A percentile compares a stretch with the other conserved stretches of the same genome.
These are phyloP conservation scores for Leccinum subtestaceum DNA, from an alignment of 768 basidiomycete genomes.

Conservation along the genomic window DNA sequence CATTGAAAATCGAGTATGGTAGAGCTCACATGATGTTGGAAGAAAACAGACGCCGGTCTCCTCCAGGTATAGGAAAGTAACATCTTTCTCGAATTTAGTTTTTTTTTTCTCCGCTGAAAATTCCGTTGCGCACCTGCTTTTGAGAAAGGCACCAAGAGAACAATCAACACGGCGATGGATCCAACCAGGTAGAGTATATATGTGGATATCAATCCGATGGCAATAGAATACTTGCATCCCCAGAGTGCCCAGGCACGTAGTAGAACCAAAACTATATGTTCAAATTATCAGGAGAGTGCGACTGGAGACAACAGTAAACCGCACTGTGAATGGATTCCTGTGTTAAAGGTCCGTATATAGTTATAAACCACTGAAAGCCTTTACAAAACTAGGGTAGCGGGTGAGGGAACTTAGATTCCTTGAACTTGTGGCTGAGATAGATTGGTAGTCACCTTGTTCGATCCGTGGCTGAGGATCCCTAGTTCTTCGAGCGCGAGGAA, in stretches of 20 bases:
- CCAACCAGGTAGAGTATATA: constrained; percentile 10
- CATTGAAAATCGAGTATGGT: background rate
- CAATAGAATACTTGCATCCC: constrained; percentile 7
- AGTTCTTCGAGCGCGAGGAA: constrained; percentile 11
- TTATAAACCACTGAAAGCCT: background rate
- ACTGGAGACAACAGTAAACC: background rate
- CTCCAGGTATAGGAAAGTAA: background rate
- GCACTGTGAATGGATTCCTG: constrained; percentile 15
- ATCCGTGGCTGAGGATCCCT: constrained; percentile 6
- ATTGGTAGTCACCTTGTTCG: background rate
- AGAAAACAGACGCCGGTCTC: background rate
- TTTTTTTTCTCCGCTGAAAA: background rate
- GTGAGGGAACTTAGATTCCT: background rate
- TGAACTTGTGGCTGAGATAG: background rate
- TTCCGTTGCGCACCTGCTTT: background rate
- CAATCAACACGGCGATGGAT: background rate
- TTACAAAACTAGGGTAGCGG: constrained; percentile 8
- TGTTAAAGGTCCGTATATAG: background rate
- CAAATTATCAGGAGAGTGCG: background rate
- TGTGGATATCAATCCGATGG: constrained; percentile 2
- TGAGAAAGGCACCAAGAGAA: background rate
- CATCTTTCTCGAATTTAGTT: background rate
- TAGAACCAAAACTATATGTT: constrained; percentile 13
- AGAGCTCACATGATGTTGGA: background rate
- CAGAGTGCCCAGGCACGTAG: constrained; percentile 23